Evolutionary conservation across 2,329 filamentous ascomycete species (phyloP).

Genomic region (Xylariaceae sp.): DNA sequence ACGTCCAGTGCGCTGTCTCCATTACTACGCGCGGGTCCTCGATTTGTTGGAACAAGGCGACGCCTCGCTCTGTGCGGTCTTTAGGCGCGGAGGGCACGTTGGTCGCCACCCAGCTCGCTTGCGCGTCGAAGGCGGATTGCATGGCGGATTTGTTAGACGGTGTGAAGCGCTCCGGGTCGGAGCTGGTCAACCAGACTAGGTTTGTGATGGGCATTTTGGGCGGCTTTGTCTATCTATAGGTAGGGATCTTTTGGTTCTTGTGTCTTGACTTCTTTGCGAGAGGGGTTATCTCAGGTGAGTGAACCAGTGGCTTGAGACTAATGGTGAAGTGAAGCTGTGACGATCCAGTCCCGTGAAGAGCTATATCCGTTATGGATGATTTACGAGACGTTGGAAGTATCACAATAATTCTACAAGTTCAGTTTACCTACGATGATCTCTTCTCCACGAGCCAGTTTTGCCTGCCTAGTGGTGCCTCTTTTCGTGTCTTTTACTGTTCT

Average conservation of each 20-base stretch:
- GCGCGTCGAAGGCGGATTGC: slow-evolving; percentile 37
- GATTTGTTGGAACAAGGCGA: slow-evolving; percentile 33
- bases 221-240: not conserved
- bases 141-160: slow-evolving; percentile 36
- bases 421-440: too few relatives aligned
- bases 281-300: too few relatives aligned
- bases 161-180: slow-evolving; percentile 28
- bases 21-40: slow-evolving; percentile 37
- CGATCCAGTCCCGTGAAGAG: too few relatives aligned
- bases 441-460: too few relatives aligned
- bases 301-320: too few relatives aligned
- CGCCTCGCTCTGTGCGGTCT: slow-evolving; percentile 33
- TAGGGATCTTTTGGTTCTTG: not conserved
- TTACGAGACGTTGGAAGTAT: too few relatives aligned
- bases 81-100: slow-evolving; percentile 34
- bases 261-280: too few relatives aligned
- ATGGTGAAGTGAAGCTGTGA: too few relatives aligned
- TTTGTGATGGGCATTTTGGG: slow-evolving; percentile 25
- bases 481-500: too few relatives aligned
- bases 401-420: too few relatives aligned
- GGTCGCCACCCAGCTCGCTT: slow-evolving; percentile 39
- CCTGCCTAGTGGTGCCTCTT: too few relatives aligned
- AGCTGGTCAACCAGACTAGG: slow-evolving; percentile 25
- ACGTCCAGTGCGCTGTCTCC: slow-evolving; percentile 44
- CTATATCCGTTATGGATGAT: too few relatives aligned